Base-by-base conservation (phyloP, 106 monocot species). In the Dendrobium nobile region DNA sequence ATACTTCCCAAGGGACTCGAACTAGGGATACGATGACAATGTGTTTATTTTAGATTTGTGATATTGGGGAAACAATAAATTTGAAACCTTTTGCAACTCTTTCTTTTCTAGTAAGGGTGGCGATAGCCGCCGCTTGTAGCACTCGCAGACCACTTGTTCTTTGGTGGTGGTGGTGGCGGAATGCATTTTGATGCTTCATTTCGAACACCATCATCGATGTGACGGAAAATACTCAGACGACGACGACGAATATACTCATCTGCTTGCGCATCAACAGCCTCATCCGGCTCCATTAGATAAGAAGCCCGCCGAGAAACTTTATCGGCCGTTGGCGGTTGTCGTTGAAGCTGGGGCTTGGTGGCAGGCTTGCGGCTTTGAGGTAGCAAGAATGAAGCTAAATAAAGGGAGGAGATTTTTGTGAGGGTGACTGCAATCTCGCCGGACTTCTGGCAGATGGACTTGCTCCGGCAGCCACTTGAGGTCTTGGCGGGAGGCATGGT, bases 111-210 rank as follows among this genome's bases (percentile, higher is more conserved):
- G 0, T 51, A 51, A 0, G 0, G 9, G 15, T 11, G 15, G 70
- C 37, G 31, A 72, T 72, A 72, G 31, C 70, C 37, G 70, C 70
- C 33, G 18, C 37, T 33, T 0, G 1, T 51, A 15, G 15, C 51
- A 2, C 15, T 11, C 5, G 31, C 31, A 11, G 37, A 31, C 37
- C 70, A 72, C 70, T 72, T 33, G 13, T 72, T 72, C 70, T 31
- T 72, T 4, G 75, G 75, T 2, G 51, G 51, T 1, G 51, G 51
- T 41, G 47, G 24, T 3, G 82, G 82, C 1, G 82, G 76, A 3
- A 75, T 59, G 61, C 82, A 75, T 20, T 82, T 81, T 3, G 67
- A 81, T 7, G 67, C 73, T n/a, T 81, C 80, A 16, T 48, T 51
- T 4, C 51, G 22, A 9, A 81, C 51, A 0, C 11, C 59, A 24